These are phyloP conservation scores for Fusarium sp. DNA, from an alignment of 2,329 filamentous ascomycete genomes.

Conservation along the genomic window DNA sequence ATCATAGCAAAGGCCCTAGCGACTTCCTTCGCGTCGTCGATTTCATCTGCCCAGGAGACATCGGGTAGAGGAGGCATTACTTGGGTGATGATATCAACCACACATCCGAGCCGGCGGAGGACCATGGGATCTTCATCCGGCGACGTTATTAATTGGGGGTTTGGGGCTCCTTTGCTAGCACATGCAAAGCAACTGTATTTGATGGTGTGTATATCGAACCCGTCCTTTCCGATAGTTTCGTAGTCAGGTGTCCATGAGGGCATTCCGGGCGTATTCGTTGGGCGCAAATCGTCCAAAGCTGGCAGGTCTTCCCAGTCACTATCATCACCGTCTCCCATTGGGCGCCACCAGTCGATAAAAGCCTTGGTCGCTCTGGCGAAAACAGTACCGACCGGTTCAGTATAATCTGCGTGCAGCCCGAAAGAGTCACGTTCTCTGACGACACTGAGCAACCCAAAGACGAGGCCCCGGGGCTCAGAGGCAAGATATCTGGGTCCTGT, in stretches of 20 bases:
- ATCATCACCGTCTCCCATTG: not conserved
- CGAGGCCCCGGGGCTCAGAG: constrained; percentile 37
- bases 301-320: not conserved
- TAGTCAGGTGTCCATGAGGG: constrained; percentile 7
- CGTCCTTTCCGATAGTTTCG: not conserved
- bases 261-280: not conserved
- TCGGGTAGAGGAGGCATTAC: not conserved
- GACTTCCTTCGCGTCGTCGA: not conserved
- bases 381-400: not conserved
- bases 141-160: not conserved
- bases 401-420: constrained; percentile 14
- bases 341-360: constrained; percentile 19
- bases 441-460: constrained; percentile 31
- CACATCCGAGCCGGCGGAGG: not conserved
- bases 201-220: not conserved
- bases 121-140: not conserved
- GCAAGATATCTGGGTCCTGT: constrained; percentile 30
- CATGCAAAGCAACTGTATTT: not conserved
- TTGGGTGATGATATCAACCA: not conserved
- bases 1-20: not conserved
- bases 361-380: constrained; percentile 24
- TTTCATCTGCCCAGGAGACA: not conserved
- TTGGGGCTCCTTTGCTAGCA: not conserved
- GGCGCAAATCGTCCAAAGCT: not conserved
- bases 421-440: constrained; percentile 10